These are phyloP conservation scores for Funneliformis mosseae DNA, from an alignment of 192 early-diverging fungal genomes.

Conservation along the genomic window DNA sequence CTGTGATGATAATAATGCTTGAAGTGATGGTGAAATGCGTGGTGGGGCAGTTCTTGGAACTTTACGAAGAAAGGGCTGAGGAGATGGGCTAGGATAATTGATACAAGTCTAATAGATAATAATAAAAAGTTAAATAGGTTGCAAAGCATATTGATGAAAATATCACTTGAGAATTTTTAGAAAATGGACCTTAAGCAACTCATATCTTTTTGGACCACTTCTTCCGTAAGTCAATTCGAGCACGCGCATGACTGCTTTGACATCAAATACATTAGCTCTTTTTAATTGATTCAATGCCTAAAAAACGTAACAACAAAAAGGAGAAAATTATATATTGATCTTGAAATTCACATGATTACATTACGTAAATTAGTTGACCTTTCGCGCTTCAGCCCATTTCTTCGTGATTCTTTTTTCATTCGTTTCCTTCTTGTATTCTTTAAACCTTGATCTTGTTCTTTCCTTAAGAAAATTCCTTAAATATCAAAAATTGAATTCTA, in stretches of 20 bases:
- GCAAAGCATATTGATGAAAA: neutral
- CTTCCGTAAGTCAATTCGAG: constrained; percentile 26
- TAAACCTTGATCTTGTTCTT: constrained; percentile 16
- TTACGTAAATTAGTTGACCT: neutral
- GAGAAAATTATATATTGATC: neutral
- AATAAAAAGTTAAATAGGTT: neutral
- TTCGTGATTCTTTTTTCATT: constrained; percentile 14
- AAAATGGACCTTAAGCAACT: constrained; percentile 17
- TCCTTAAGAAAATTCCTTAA: constrained; percentile 21
- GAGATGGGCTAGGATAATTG: neutral
- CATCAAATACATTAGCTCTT: constrained; percentile 30
- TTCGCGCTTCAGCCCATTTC: constrained; percentile 5
- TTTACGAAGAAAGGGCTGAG: neutral
- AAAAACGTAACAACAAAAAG: neutral
- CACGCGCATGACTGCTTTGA: constrained; percentile 17
- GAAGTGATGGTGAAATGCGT: constrained; percentile 18
- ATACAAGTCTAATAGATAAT: neutral
- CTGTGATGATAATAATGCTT: constrained; percentile 17
- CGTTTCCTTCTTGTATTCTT: constrained; percentile 25
- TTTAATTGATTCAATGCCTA: constrained; percentile 6
- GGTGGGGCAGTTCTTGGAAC: constrained; percentile 21
- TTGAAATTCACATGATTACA: neutral
- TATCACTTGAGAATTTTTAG: neutral
- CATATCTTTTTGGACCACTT: constrained; percentile 15
- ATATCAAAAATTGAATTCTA: neutral